These are phyloP conservation scores for Aspergillus avenaceus DNA, from an alignment of 495 filamentous ascomycete species.

Conservation along the genomic window DNA sequence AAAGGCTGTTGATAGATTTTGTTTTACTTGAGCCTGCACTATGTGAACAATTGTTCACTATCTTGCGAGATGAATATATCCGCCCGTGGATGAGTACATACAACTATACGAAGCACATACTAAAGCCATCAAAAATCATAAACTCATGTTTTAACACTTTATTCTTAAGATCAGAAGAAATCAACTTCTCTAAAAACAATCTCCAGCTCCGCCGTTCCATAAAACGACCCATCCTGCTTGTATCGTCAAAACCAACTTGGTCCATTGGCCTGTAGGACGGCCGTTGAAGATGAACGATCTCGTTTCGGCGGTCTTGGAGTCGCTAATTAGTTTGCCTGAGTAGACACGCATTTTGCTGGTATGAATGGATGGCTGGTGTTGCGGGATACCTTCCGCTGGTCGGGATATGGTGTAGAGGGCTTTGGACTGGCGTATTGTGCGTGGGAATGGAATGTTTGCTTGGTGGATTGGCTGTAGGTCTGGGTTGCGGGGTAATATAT, in stretches of 20 bases:
- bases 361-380: no score
- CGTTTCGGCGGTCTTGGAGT: not conserved
- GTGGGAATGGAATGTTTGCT: no score
- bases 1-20: not conserved
- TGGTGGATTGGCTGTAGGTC: no score
- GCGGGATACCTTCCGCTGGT: no score
- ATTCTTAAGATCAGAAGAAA: conserved; percentile 3
- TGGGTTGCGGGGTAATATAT: no score
- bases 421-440: no score
- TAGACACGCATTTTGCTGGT: not conserved
- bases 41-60: no score
- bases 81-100: no score
- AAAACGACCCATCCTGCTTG: not conserved
- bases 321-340: not conserved
- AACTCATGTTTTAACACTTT: conserved; percentile 14
- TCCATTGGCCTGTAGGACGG: not conserved
- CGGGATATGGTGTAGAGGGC: no score
- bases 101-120: no score
- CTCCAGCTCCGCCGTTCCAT: not conserved
- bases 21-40: not conserved
- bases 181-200: not conserved
- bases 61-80: no score
- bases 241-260: not conserved
- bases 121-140: no score
- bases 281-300: not conserved